These are phyloP conservation scores for Pachyrhizus erosus DNA, from an alignment of 306 rosid species.

Conservation along the genomic window DNA sequence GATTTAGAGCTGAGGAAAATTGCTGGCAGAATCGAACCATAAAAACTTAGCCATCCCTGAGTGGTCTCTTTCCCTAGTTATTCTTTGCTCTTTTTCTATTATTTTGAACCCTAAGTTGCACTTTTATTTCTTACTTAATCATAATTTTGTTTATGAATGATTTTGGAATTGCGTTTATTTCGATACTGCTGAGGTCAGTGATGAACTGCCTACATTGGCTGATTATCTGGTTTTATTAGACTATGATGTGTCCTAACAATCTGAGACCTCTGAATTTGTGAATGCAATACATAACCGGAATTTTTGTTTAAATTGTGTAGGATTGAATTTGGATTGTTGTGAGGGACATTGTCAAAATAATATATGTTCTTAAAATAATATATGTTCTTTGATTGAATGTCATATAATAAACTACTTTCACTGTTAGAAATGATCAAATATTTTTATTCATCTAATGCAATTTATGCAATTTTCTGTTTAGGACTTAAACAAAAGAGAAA, in stretches of 20 bases:
- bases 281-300: no score
- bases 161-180: not conserved
- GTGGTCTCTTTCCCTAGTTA: conserved; percentile 39
- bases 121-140: not conserved
- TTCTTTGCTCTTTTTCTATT: not conserved
- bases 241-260: conserved; percentile 22
- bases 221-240: conserved; percentile 34
- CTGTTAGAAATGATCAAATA: no score
- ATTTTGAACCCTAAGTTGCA: not conserved
- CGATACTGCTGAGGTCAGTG: conserved; percentile 41
- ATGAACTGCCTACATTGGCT: conserved; percentile 57
- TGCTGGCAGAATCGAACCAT: conserved; percentile 89
- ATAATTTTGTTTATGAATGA: not conserved
- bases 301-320: no score
- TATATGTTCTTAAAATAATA: no score
- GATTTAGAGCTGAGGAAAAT: conserved; percentile 57
- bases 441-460: no score
- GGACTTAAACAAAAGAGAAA: no score
- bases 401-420: no score
- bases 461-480: no score
- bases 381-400: no score
- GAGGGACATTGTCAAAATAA: no score
- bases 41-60: conserved; percentile 63
- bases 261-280: conserved; percentile 41
- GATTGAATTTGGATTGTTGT: no score